Evolutionary conservation across 306 rosid genomes (phyloP).

Genomic region (Vigna hirtella): DNA sequence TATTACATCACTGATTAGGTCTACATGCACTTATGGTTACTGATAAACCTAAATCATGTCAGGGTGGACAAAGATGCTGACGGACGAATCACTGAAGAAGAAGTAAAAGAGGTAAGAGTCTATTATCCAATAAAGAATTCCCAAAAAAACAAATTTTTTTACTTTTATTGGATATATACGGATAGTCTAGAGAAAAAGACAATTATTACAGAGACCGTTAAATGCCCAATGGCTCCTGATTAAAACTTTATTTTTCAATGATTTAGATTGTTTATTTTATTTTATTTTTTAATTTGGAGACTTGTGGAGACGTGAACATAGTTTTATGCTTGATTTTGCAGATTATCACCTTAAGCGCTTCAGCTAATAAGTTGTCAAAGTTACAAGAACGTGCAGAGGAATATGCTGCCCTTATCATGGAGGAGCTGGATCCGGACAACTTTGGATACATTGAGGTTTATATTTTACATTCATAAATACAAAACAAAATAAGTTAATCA

Average conservation of each 20-base stretch:
- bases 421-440: slow-evolving; percentile 85
- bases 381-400: slow-evolving; percentile 82
- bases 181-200: background rate
- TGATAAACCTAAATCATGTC: slow-evolving; percentile 34
- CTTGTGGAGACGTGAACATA: slow-evolving; percentile 3
- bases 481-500: slow-evolving; percentile 16
- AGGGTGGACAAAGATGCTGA: slow-evolving; percentile 97
- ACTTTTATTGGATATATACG: background rate
- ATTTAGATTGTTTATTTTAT: background rate
- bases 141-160: background rate
- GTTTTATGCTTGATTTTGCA: slow-evolving; percentile 40
- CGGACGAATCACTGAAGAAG: slow-evolving; percentile 79
- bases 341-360: slow-evolving; percentile 83
- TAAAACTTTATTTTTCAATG: background rate
- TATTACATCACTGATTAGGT: slow-evolving; percentile 15
- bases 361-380: slow-evolving; percentile 79
- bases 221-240: background rate
- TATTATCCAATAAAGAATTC: background rate
- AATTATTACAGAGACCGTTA: background rate
- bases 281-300: background rate
- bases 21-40: slow-evolving; percentile 10
- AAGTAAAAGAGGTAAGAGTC: slow-evolving; percentile 76
- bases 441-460: slow-evolving; percentile 80
- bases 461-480: slow-evolving; percentile 1
- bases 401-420: slow-evolving; percentile 92